Conservation (phyloP, 75 land plant species). For the Adiantum capillusveneris region DNA sequence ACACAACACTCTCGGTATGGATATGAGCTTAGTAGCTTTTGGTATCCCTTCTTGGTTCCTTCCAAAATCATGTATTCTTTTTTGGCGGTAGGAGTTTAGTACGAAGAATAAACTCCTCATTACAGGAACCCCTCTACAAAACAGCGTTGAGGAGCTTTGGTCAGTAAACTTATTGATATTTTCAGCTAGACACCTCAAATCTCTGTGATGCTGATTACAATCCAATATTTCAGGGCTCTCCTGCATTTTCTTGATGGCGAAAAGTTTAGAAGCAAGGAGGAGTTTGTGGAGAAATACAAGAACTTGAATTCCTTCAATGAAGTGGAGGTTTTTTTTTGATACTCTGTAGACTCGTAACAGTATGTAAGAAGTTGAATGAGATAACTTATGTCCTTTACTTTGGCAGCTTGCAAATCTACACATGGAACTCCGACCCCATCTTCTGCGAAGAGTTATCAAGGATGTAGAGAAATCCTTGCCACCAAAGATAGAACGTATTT, state of each 20-base stretch:
- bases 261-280: slow-evolving; percentile 86
- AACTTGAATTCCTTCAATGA: slow-evolving; percentile 91
- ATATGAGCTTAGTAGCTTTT: not conserved
- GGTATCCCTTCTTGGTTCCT: not conserved
- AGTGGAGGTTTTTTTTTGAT: slow-evolving; percentile 49
- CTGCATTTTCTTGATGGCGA: slow-evolving; percentile 94
- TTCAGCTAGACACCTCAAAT: not conserved
- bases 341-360: not conserved
- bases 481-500: slow-evolving; percentile 95
- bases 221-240: slow-evolving; percentile 57
- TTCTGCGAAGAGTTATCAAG: slow-evolving; percentile 92
- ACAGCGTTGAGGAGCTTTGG: slow-evolving; percentile 99
- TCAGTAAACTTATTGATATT: slow-evolving; percentile 17
- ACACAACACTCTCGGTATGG: slow-evolving; percentile 66
- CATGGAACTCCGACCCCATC: slow-evolving; percentile 90
- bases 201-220: not conserved
- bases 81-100: slow-evolving; percentile 74
- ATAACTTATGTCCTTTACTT: not conserved
- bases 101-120: slow-evolving; percentile 94
- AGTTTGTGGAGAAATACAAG: slow-evolving; percentile 91
- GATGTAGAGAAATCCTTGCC: slow-evolving; percentile 99
- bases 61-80: not conserved
- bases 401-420: slow-evolving; percentile 91
- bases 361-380: too few species aligned
- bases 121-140: slow-evolving; percentile 97